Base-by-base conservation (phyloP, 108 stramenopile genomes). In the Halocafeteria seosinensis region DNA sequence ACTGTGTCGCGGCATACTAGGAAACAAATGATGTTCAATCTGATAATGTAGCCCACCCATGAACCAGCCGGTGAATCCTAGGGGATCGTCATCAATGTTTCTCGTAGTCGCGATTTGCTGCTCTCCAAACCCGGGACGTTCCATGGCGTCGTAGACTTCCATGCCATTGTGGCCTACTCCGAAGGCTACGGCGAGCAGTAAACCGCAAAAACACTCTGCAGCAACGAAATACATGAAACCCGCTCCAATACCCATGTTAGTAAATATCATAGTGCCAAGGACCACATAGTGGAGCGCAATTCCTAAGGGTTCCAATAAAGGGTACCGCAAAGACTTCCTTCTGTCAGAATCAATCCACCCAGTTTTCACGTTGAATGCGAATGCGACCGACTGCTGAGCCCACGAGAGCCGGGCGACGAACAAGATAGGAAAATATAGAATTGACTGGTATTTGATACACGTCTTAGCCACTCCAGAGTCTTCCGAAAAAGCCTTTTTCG, bases 101-200 rank as follows among this genome's bases (percentile, higher is more conserved):
- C 95, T 76, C n/a, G 91, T 93, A 31, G 95, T 93, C 9, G 92
- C 91, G 30, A 97, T 91, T 75, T 98, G 95, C 33, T 94, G 83
- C 79, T 92, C 91, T 91, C 90, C 94, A 73, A 94, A 98, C 75
- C 93, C 13, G n/a, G 95, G 95, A 13, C 92, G 83, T 42, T 83
- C 78, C 25, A 85, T 83, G 64, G 90, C 90, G 66, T 92, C 88
- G 73, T 94, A 95, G 0, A 87, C 84, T 13, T 88, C 79, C 95
- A 98, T 98, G 63, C 95, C 95, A 72, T 98, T 98, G 91, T 98
- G 95, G 57, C 95, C 95, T 36, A 98, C 76, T 50, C 91, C 95
- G 70, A 98, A 98, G 62, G 93, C 92, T n/a, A 90, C 74, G 31
- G 93, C 95, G 29, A 98, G 75, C 63, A 92, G 79, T 34, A 94